Evolutionary conservation across 768 basidiomycete species (phyloP), one percentile per base, ranked within the genome.

Genomic region (Kwoniella shandongensis): DNA sequence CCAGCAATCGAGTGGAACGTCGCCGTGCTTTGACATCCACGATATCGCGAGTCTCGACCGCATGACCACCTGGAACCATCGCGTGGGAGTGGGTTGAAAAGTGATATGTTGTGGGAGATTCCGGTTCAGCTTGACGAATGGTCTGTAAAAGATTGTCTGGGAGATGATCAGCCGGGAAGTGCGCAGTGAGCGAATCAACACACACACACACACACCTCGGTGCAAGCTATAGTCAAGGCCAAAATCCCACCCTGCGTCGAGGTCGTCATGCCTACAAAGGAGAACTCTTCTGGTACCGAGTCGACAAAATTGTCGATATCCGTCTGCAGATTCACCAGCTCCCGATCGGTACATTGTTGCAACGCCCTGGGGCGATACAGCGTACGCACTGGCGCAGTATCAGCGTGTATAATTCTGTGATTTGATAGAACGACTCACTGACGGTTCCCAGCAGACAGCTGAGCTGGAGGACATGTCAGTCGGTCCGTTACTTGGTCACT

Each of bases 111-210:
- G 17, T 1, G 55, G 55, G 10, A 57, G 48, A 27, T 57, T 57
- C 17, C 55, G 38, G 32, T 57, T 57, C 27, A 50, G 45, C 40
- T 57, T 57, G 40, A 57, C 55, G 45, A 57, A 57, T 23, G 55
- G 46, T 12, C 55, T 32, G 35, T 49, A 57, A 30, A 57, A 57
- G 18, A 57, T 49, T 4, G 50, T 41, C 55, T 57, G 23, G n/a
- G 29, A 29, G n/a, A n/a, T n/a, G n/a, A n/a, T n/a, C n/a, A n/a
- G n/a, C n/a, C n/a, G n/a, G n/a, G n/a, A n/a, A n/a, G 38, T 12
- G 32, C 39, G n/a, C 2, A 36, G 20, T 56, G 20, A 48, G 35
- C 30, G 12, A 54, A 26, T 29, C 29, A 10, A 13, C 25, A 13
- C 41, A 25, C 45, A 23, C 35, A 26, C 48, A 22, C 2, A 25